Evolutionary conservation across 2,329 filamentous ascomycete genomes (phyloP), one percentile per base, ranked within the genome.

Genomic region (Monilinia laxa): DNA sequence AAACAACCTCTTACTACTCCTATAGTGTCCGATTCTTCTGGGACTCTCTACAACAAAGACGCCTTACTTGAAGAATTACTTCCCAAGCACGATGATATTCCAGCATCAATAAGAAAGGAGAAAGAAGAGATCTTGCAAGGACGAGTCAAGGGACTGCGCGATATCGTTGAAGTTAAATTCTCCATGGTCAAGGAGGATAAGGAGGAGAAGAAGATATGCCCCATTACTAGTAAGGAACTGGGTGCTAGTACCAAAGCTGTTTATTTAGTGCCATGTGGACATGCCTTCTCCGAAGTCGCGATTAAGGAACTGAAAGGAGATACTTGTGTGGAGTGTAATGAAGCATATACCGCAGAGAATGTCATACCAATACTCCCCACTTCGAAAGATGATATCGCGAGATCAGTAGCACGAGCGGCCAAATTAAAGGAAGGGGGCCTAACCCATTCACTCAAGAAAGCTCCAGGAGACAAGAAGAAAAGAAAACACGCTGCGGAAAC

Each of bases 21-120:
- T 5, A 86, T 93, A 20, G 93, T 97, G 0, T 95, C 93, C 0
- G 95, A 99, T 78, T 90, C 85, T 69, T 84, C 85, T 5, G 96
- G 96, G 1, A 88, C 88, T 25, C 83, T 99, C 0, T 99, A 97
- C 83, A 98, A 97, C 76, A 98, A 98, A 79, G 93, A 98, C 76
- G 88, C 92, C 0, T 84, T 98, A 25, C 83, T 99, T 66, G 85
- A 89, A 74, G 87, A 84, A 69, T 80, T 92, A 2, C 80, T 91
- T 1, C 81, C 82, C 0, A 79, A 80, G 55, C 82, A 83, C 47
- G 81, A 85, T 49, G 79, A 79, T 40, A 78, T 79, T 79, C 88
- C 76, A 12, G 70, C 70, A 7, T 66, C 70, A 11, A 52, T 71
- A 18, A 69, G 71, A 42, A 76, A 75, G 53, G 86, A 91, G 71